A percentile compares a stretch with the other conserved stretches of the same genome.
phyloP scores from a whole-genome alignment of 306 rosid genomes.

The Acacia acuminata region DNA sequence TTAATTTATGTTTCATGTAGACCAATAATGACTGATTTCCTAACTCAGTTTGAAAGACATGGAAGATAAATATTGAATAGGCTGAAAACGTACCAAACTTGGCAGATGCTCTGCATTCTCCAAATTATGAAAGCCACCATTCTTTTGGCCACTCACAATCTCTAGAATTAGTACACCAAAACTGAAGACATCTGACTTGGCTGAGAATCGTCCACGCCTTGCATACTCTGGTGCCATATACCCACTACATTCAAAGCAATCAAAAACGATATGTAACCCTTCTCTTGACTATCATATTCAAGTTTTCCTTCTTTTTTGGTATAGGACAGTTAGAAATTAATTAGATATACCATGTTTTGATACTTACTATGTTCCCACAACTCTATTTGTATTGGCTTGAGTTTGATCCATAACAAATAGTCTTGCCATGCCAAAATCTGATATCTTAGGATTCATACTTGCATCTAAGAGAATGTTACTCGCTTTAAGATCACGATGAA shows the following conservation, averaged over 20 bases:
- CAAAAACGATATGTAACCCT: neutral
- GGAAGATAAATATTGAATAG: neutral
- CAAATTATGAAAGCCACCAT: slow-evolving; percentile 16
- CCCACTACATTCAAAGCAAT: slow-evolving; percentile 39
- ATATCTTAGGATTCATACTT: slow-evolving; percentile 42
- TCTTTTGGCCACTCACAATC: slow-evolving; percentile 43
- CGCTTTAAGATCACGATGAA: slow-evolving; percentile 54
- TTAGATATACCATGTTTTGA: neutral
- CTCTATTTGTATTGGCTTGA: slow-evolving; percentile 28
- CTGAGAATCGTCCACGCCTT: slow-evolving; percentile 40
- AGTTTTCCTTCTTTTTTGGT: neutral
- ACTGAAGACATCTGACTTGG: slow-evolving; percentile 51
- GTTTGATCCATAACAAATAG: slow-evolving; percentile 40
- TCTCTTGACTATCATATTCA: slow-evolving; percentile 8
- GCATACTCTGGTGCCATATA: slow-evolving; percentile 63
- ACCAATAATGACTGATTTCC: neutral
- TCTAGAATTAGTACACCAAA: slow-evolving; percentile 53
- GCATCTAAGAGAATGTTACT: slow-evolving; percentile 48
- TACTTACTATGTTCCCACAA: slow-evolving; percentile 48
- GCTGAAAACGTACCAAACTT: slow-evolving; percentile 35
- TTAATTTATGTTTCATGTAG: neutral
- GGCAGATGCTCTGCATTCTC: slow-evolving; percentile 29
- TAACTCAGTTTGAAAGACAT: neutral
- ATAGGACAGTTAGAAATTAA: neutral
- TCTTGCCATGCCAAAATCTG: slow-evolving; percentile 54